Base-by-base conservation (phyloP, 106 monocot genomes). In the Xerophyta viscosa region DNA sequence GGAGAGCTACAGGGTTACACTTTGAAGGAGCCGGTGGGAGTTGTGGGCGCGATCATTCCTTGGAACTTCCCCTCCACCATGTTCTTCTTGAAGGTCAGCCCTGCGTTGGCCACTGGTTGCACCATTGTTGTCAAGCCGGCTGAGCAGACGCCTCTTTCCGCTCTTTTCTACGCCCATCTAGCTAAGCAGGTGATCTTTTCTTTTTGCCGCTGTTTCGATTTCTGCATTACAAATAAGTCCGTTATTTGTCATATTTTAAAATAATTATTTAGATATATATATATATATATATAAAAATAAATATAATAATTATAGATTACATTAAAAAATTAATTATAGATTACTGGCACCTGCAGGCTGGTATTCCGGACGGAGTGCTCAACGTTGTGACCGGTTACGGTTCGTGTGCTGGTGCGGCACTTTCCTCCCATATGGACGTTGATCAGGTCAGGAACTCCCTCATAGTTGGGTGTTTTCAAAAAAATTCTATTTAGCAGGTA, bases 301-400 rank as follows among this genome's bases (percentile, higher is more conserved):
- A 11, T 5, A 33, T 6, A 33, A 5, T 33, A 33, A 33, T 33
- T n/a, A n/a, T n/a, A n/a, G n/a, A n/a, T n/a, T n/a, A n/a, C n/a
- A n/a, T n/a, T n/a, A n/a, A n/a, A n/a, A n/a, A n/a, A n/a, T n/a
- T n/a, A n/a, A n/a, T n/a, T n/a, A n/a, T n/a, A n/a, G n/a, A n/a
- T n/a, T n/a, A n/a, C n/a, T n/a, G 5, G 33, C 5, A 33, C 11
- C 11, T 33, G 5, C 31, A 81, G 78, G 87, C 87, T 37, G 81
- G 87, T 1, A 65, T 87, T 37, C 87, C 87, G 3, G 82, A 87
- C 46, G 87, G 87, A 25, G 87, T 82, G 59, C 64, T 82, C 33
- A 87, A 87, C 26, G 71, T 82, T 11, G 74, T 87, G n/a, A 73
- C 50, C 19, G 87, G 87, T n/a, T 73, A 69, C 27, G 87, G 87